Conservation (phyloP, 1,139 yeast genomes). For the Saccharomyces hybrid region DNA sequence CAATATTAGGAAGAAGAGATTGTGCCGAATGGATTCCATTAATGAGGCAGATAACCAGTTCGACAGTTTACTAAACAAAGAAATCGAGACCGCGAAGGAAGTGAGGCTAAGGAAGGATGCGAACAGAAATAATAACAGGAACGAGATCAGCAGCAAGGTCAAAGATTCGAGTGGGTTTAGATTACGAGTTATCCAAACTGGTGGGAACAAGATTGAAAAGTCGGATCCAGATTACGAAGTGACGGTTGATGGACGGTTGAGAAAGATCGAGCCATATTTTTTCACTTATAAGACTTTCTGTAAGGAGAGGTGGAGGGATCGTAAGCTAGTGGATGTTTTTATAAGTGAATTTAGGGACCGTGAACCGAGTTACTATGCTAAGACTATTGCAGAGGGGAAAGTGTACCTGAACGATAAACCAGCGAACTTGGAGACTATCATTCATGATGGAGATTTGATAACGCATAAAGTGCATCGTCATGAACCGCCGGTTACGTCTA, state of each 20-base stretch:
- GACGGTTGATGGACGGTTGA: conserved; percentile 47
- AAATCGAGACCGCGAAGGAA: conserved; percentile 2
- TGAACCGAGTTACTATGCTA: conserved; percentile 57
- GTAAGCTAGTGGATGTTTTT: conserved; percentile 71
- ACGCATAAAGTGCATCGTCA: conserved; percentile 80
- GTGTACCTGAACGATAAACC: conserved; percentile 63
- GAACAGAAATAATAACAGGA: conserved; percentile 13
- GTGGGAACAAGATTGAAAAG: conserved; percentile 21
- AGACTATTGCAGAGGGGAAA: conserved; percentile 62
- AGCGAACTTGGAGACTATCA: conserved; percentile 57
- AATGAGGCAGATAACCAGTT: not conserved
- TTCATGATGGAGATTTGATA: conserved; percentile 78
- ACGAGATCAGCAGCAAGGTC: conserved; percentile 14
- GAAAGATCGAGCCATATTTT: conserved; percentile 78
- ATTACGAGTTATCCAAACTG: conserved; percentile 23
- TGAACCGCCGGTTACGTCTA: conserved; percentile 80
- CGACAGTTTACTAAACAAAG: not conserved
- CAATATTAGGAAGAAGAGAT: not conserved
- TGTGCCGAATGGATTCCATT: not conserved
- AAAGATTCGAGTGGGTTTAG: conserved; percentile 30
- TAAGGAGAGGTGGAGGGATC: conserved; percentile 84
- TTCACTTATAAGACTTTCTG: conserved; percentile 87
- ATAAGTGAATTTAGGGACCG: conserved; percentile 78
- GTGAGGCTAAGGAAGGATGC: conserved; percentile 9
- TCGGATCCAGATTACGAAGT: conserved; percentile 32